These are phyloP conservation scores for Dendrobium huoshanense DNA, from an alignment of 106 monocot genomes.

Conservation along the genomic window DNA sequence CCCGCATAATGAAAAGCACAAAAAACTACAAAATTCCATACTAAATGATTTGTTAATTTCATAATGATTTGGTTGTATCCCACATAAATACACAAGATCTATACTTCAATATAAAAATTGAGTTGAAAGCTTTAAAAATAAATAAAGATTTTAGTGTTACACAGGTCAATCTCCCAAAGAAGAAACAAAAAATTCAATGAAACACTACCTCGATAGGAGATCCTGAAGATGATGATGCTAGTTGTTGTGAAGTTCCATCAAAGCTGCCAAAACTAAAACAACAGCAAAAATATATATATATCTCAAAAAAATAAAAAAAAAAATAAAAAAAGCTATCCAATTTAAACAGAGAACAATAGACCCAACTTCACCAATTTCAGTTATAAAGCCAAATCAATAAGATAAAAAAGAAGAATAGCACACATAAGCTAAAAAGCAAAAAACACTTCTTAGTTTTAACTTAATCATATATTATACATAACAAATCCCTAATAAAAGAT, in stretches of 20 bases:
- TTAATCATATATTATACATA: neutral
- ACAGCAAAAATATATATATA: neutral
- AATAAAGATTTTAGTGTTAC: neutral
- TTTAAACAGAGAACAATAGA: conserved; percentile 5
- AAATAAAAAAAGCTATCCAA: neutral
- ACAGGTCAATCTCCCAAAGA: neutral
- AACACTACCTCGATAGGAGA: conserved; percentile 47
- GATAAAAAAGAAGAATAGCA: neutral
- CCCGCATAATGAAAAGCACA: neutral
- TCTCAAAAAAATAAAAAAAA: too few species aligned
- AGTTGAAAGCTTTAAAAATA: neutral
- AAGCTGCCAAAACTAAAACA: conserved; percentile 22
- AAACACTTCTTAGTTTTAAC: neutral
- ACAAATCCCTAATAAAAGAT: neutral
- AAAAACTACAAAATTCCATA: neutral
- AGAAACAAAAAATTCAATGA: neutral
- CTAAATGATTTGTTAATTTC: neutral
- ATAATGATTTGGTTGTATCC: too few species aligned
- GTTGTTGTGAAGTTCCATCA: conserved; percentile 32
- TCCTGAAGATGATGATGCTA: conserved; percentile 40
- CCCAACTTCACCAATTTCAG: neutral
- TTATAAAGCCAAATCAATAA: neutral
- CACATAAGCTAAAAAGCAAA: neutral
- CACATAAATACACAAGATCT: neutral
- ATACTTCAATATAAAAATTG: neutral